A percentile compares a stretch with the other conserved stretches of the same genome.
These are phyloP conservation scores for Torulaspora microellipsoides DNA, from an alignment of 805 yeast species.

Conservation along the genomic window DNA sequence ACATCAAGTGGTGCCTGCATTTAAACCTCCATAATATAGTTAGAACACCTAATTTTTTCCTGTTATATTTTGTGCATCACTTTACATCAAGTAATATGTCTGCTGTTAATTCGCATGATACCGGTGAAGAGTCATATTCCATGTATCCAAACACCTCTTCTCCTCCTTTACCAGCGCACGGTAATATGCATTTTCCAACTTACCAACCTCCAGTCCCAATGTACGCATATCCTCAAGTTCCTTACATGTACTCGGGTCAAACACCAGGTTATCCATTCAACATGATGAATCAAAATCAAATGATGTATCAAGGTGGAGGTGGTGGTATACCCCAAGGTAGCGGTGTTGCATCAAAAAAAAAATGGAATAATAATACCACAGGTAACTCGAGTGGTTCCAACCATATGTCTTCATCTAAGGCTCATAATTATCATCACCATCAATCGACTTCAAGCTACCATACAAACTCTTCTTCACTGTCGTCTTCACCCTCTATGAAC, in stretches of 20 bases:
- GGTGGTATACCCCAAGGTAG: slow-evolving; percentile 12
- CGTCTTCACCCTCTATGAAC: slow-evolving; percentile 3
- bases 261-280: slow-evolving; percentile 25
- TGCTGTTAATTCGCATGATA: slow-evolving; percentile 13
- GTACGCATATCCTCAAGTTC: slow-evolving; percentile 28
- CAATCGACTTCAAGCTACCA: slow-evolving; percentile 14
- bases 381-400: slow-evolving; percentile 7
- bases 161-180: slow-evolving; percentile 29
- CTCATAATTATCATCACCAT: slow-evolving; percentile 18
- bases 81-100: slow-evolving; percentile 8
- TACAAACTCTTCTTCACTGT: slow-evolving; percentile 6
- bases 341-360: slow-evolving; percentile 22
- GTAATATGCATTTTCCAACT: slow-evolving; percentile 29
- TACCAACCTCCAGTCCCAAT: slow-evolving; percentile 31
- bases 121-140: slow-evolving; percentile 32
- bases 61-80: background rate
- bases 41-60: no score
- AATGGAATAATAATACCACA: slow-evolving; percentile 18
- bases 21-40: no score
- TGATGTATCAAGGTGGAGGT: slow-evolving; percentile 23
- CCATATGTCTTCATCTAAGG: slow-evolving; percentile 10
- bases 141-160: slow-evolving; percentile 35
- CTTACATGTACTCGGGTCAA: slow-evolving; percentile 28
- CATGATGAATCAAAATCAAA: slow-evolving; percentile 30
- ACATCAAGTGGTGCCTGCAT: no score